These are phyloP conservation scores for Penicillium sp. DNA, from an alignment of 2,329 filamentous ascomycete species.

Conservation along the genomic window DNA sequence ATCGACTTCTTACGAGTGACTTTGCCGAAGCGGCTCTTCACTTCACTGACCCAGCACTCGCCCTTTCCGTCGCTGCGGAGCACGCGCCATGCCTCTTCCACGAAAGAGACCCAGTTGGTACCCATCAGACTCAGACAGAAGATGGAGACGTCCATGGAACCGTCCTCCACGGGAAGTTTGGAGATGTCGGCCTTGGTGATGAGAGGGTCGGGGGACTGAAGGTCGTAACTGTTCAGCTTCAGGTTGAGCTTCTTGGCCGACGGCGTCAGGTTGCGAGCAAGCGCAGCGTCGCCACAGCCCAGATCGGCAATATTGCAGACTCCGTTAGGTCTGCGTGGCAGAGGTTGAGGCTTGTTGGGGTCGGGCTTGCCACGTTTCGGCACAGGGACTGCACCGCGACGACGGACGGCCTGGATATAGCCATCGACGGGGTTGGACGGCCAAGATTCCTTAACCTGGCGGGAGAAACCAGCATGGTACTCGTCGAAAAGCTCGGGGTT, in stretches of 20 bases:
- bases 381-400: constrained; percentile 63
- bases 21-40: constrained; percentile 86
- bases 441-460: constrained; percentile 89
- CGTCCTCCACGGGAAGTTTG: constrained; percentile 75
- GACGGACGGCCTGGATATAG: constrained; percentile 75
- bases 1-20: constrained; percentile 54
- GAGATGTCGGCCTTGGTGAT: constrained; percentile 91
- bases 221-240: constrained; percentile 81
- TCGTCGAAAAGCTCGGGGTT: constrained; percentile 94
- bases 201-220: constrained; percentile 75
- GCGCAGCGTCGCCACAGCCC: constrained; percentile 88
- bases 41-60: constrained; percentile 96
- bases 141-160: constrained; percentile 81
- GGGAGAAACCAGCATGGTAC: constrained; percentile 95
- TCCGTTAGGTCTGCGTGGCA: constrained; percentile 73
- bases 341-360: constrained; percentile 48
- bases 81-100: constrained; percentile 93
- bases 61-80: constrained; percentile 81
- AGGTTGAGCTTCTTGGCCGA: constrained; percentile 72
- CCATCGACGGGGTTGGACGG: constrained; percentile 93
- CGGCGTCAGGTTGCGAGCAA: constrained; percentile 69
- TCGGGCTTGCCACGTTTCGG: constrained; percentile 50
- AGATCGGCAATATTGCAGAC: constrained; percentile 84
- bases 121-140: constrained; percentile 99
- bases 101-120: constrained; percentile 96